Evolutionary conservation across 352 stramenopile species (phyloP).

Genomic region (Phytophthora fragariae): DNA sequence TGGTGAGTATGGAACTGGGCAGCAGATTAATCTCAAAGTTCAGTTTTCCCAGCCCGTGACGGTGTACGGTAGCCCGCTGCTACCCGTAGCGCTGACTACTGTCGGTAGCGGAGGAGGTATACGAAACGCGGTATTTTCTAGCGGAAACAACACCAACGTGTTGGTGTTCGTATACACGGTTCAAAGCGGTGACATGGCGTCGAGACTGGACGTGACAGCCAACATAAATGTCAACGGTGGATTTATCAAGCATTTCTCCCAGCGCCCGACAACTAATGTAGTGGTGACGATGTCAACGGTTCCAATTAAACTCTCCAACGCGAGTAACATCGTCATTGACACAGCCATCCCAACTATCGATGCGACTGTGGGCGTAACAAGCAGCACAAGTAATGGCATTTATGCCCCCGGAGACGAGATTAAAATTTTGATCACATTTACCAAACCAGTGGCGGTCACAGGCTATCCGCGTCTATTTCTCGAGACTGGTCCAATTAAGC

Average conservation of each 20-base stretch:
- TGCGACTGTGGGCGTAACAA: slow-evolving; percentile 60
- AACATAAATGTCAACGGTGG: slow-evolving; percentile 68
- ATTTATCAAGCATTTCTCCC: slow-evolving; percentile 79
- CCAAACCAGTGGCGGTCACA: slow-evolving; percentile 70
- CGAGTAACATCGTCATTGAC: slow-evolving; percentile 74
- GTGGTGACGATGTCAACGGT: slow-evolving; percentile 53
- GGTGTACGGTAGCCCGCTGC: slow-evolving; percentile 66
- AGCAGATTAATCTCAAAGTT: slow-evolving; percentile 68
- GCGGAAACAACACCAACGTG: slow-evolving; percentile 75
- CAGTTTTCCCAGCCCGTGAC: slow-evolving; percentile 68
- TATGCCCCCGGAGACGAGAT: slow-evolving; percentile 80
- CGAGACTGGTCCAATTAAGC: slow-evolving; percentile 76
- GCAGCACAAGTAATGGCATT: slow-evolving; percentile 52
- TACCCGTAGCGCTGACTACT: slow-evolving; percentile 53
- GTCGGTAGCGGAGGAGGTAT: slow-evolving; percentile 47
- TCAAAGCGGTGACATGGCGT: slow-evolving; percentile 58
- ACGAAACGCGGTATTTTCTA: slow-evolving; percentile 53
- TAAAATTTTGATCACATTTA: slow-evolving; percentile 75
- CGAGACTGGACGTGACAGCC: slow-evolving; percentile 57
- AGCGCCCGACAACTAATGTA: slow-evolving; percentile 69
- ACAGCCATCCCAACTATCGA: slow-evolving; percentile 68
- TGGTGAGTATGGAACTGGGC: slow-evolving; percentile 74
- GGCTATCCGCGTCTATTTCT: slow-evolving; percentile 78
- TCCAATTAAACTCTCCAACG: slow-evolving; percentile 54
- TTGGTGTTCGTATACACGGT: slow-evolving; percentile 81